Conservation (phyloP, 257 asterid genomes). For the Coffea eugenioides region DNA sequence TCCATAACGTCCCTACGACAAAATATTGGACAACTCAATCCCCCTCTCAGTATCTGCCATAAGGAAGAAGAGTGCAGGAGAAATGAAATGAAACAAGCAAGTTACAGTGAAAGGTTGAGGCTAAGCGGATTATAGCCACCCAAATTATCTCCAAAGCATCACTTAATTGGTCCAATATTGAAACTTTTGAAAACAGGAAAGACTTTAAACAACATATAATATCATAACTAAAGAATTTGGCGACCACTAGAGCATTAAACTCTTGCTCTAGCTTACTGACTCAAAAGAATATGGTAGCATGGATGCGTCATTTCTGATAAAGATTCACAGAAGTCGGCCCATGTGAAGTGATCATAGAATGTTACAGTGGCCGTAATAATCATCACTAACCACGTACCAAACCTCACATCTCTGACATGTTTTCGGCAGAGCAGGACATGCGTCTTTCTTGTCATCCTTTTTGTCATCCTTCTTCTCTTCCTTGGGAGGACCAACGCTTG, state of each 20-base stretch:
- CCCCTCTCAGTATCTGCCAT: neutral
- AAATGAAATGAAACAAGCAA: neutral
- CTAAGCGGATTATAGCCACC: neutral
- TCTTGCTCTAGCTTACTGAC: neutral
- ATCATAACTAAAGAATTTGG: neutral
- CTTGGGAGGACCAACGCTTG: constrained; percentile 28
- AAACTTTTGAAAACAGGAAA: neutral
- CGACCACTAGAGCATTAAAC: neutral
- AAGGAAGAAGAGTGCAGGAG: neutral
- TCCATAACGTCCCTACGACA: neutral
- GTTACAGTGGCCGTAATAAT: constrained; percentile 23
- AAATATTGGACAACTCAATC: neutral
- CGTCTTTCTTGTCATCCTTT: constrained; percentile 30
- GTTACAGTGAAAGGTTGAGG: neutral
- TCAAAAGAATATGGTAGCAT: neutral
- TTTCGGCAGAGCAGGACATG: constrained; percentile 22
- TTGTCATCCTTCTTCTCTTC: constrained; percentile 32
- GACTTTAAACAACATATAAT: neutral
- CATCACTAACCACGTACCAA: constrained; percentile 23
- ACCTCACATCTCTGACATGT: constrained; percentile 30
- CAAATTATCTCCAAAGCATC: neutral
- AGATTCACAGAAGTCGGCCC: neutral
- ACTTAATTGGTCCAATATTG: no score
- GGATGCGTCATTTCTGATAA: neutral
- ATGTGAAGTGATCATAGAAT: constrained; percentile 18